A percentile compares a stretch with the other conserved stretches of the same genome.
Conservation (phyloP, 2,329 filamentous ascomycete species). For the Fusarium vanettenii region DNA sequence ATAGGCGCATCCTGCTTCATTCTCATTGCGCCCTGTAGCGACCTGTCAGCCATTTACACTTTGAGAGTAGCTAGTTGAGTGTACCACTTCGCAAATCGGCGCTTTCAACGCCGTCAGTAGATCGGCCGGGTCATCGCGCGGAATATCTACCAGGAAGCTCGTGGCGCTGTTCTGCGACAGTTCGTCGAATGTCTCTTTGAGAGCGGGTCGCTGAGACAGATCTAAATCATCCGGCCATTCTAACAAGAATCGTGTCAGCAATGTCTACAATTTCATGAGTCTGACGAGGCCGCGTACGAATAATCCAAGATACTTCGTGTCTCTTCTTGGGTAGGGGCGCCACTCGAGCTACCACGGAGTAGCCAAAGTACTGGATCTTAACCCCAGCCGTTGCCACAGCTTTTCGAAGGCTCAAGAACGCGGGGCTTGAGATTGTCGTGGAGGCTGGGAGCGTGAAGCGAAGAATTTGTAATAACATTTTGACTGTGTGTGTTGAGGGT, state of each 20-base stretch:
- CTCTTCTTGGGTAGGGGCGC: conserved; percentile 20
- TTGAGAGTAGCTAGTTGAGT: not conserved
- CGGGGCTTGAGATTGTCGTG: conserved; percentile 16
- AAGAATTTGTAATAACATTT: conserved; percentile 32
- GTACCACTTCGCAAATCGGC: conserved; percentile 36
- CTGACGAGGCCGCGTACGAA: conserved; percentile 9
- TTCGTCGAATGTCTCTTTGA: not conserved
- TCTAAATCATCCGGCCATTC: conserved; percentile 17
- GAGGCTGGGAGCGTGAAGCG: conserved; percentile 25
- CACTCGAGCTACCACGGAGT: conserved; percentile 2
- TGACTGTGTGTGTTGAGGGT: not conserved
- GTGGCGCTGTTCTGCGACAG: not conserved
- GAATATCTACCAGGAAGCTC: conserved; percentile 2
- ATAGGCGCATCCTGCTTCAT: conserved; percentile 22
- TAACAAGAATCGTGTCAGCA: not conserved
- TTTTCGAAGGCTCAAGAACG: conserved; percentile 23
- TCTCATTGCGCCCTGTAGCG: conserved; percentile 16
- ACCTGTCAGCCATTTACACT: not conserved
- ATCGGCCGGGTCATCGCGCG: not conserved
- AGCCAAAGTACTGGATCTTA: conserved; percentile 30
- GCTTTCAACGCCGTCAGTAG: conserved; percentile 22
- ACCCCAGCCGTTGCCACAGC: conserved; percentile 23
- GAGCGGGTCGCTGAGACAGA: not conserved
- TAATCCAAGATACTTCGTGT: conserved; percentile 33
- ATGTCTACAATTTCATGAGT: not conserved